Base-by-base conservation (phyloP, 805 yeast species). In the Saccharomycopsis fodiens region DNA sequence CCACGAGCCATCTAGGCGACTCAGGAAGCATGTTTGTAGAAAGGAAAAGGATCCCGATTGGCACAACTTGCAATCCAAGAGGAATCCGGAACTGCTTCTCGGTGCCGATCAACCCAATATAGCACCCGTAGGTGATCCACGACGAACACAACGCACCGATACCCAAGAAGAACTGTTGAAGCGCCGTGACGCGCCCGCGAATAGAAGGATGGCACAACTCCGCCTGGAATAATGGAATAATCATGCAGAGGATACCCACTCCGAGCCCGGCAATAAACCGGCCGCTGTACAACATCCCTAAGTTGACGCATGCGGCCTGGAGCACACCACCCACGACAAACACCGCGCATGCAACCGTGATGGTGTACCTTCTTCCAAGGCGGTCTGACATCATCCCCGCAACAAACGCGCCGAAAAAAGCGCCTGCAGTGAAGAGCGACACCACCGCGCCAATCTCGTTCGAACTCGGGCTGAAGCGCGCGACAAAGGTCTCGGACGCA, bases 11-110 rank as follows among this genome's bases (percentile, higher is more conserved):
- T 15, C 47, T n/a, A 12, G 44, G 47, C n/a, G 47, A 37, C 32
- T 44, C 47, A 17, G 44, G 47, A n/a, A 42, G 64, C 59, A 29
- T 63, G 52, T 8, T 70, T 12, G 35, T 62, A 42, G 74, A 66
- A 4, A 55, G 43, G 13, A 66, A 62, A 48, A 76, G 62, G 20
- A 69, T 45, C 12, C 60, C 42, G 10, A 79, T 78, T 46, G 76
- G 76, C 35, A 74, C 50, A 34, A 73, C 63, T 52, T 73, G 79
- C 47, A 74, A 59, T 3, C 70, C 73, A 39, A 73, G 61, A 7
- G 78, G 78, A 46, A 74, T 60, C 57, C 76, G 53, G 60, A 67
- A 67, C 17, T 63, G 61, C 19, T 62, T 55, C 2, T 59, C 58
- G 30, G 52, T 45, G 34, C 55, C 57, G 7, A 25, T 42, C 41